Base-by-base conservation (phyloP, 164 flowering plant genomes). In the Taxillus chinensis region DNA sequence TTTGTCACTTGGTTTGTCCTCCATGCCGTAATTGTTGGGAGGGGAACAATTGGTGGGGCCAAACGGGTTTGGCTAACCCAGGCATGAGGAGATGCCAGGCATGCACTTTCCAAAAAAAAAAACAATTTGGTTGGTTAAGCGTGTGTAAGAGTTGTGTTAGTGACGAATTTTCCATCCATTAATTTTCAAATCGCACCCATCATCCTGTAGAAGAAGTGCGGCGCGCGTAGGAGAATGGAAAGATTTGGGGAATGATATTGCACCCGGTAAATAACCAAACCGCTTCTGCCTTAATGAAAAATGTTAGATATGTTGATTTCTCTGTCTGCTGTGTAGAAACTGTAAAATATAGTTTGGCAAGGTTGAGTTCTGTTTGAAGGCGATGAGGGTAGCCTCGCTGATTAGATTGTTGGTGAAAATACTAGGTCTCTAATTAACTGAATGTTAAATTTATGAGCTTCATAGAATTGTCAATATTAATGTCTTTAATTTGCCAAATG, bases 31-130 rank as follows among this genome's bases (percentile, higher is more conserved):
- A 75, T 82, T 55, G 78, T 75, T 64, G 96, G 97, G 9, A 62
- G 99, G 63, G 90, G 96, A 48, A 71, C 76, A n/a, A 77, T 77
- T 51, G 90, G 95, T 13, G 64, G 37, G 55, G 63, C 50, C 73
- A 53, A 11, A 46, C 60, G 7, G 67, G 76, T 45, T 62, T 75
- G 59, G 12, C 54, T 60, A 48, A 42, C 5, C 13, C 70, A 54
- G 73, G 71, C 50, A 41, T 56, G 0, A 90, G 98, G 98, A 83
- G 92, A 66, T 93, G 98, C 67, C 57, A 65, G 15, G 86, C 79
- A 3, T 93, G 98, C 75, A 90, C 98, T 5, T 90, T 54, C 61
- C n/a, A n/a, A n/a, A n/a, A n/a, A n/a, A n/a, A n/a, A n/a, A 89
- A 89, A 60, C 90, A 90, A 68, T 57, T 82, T 45, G 79, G 67